Percentiles rank a stretch among this genome's conserved stretches.
These are phyloP conservation scores for Mortierella sp. DNA, from an alignment of 371 early-diverging fungal genomes.

Conservation along the genomic window DNA sequence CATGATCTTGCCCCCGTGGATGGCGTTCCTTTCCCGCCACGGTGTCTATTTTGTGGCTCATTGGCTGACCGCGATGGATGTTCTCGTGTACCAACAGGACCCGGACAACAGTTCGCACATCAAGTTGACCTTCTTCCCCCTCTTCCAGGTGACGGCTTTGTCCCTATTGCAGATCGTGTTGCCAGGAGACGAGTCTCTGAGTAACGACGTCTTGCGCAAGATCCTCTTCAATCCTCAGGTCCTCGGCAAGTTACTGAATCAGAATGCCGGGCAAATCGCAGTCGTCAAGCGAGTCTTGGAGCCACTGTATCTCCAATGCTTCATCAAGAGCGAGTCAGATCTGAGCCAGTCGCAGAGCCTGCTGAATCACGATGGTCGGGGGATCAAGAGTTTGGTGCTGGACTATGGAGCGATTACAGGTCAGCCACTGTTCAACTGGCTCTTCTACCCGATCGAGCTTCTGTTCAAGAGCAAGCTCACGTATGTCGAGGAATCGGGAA, in stretches of 20 bases:
- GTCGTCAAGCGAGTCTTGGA: conserved; percentile 48
- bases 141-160: conserved; percentile 52
- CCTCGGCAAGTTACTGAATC: conserved; percentile 39
- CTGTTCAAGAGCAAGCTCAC: conserved; percentile 63
- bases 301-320: conserved; percentile 50
- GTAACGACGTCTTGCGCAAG: conserved; percentile 47
- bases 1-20: conserved; percentile 40
- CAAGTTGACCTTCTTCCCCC: conserved; percentile 56
- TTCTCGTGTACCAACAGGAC: conserved; percentile 51
- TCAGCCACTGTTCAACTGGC: conserved; percentile 63
- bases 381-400: conserved; percentile 38
- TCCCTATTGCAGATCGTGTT: conserved; percentile 52
- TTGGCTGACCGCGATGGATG: conserved; percentile 54
- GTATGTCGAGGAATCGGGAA: conserved; percentile 58
- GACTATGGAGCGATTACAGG: conserved; percentile 60
- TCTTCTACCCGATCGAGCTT: conserved; percentile 71
- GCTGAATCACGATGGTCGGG: conserved; percentile 38
- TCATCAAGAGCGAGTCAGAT: conserved; percentile 34
- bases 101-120: conserved; percentile 54
- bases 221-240: conserved; percentile 42
- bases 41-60: conserved; percentile 52
- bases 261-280: conserved; percentile 38
- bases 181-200: conserved; percentile 51
- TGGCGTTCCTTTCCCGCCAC: conserved; percentile 49
- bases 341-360: conserved; percentile 34